A percentile compares a stretch with the other conserved stretches of the same genome.
Conservation (phyloP, 139 green algal species). For the Chlamydomonas asymmetrica region DNA sequence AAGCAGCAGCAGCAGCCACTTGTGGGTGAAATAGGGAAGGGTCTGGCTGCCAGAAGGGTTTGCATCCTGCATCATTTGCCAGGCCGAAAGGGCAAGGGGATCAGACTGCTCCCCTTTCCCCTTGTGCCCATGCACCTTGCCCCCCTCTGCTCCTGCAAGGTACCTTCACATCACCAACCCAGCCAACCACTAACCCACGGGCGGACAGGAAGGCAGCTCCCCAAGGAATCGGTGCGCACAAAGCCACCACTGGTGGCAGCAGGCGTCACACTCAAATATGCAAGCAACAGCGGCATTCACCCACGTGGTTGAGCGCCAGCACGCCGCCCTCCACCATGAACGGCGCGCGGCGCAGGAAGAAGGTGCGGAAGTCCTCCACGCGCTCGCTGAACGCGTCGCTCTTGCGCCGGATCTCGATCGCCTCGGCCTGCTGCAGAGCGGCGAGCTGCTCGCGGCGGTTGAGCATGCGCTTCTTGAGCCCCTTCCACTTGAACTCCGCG, state of each 20-base stretch:
- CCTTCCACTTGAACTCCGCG: conserved; percentile 61
- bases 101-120: too few species aligned
- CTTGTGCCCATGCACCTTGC: too few species aligned
- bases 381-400: conserved; percentile 76
- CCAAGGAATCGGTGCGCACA: too few species aligned
- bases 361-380: conserved; percentile 78
- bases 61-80: too few species aligned
- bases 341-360: conserved; percentile 79
- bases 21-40: too few species aligned
- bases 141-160: too few species aligned
- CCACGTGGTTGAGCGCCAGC: conserved; percentile 68
- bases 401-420: conserved; percentile 77
- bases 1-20: too few species aligned
- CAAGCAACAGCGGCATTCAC: neutral
- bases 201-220: too few species aligned
- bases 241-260: conserved; percentile 17
- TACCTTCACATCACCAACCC: too few species aligned
- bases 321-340: conserved; percentile 60
- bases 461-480: conserved; percentile 89
- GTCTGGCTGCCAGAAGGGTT: too few species aligned
- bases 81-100: too few species aligned
- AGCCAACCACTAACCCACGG: too few species aligned
- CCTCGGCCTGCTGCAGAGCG: conserved; percentile 73
- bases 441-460: conserved; percentile 74
- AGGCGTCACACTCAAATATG: neutral